Evolutionary conservation across 1,139 yeast species (phyloP).

Genomic region (Wickerhamiella pararugosa): DNA sequence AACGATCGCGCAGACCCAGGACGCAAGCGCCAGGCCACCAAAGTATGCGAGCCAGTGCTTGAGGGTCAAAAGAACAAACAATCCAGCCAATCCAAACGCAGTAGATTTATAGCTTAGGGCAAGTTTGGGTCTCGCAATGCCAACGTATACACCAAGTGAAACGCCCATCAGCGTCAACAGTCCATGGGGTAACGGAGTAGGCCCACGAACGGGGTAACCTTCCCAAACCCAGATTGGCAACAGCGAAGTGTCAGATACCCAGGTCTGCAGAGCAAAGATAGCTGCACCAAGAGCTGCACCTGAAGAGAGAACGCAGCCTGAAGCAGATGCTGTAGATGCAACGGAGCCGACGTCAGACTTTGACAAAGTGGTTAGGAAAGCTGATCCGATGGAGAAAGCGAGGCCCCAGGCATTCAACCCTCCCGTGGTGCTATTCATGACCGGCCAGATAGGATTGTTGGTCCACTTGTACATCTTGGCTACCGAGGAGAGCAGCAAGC

Average conservation of each 20-base stretch:
- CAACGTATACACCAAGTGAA: slow-evolving; percentile 41
- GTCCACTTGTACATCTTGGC: slow-evolving; percentile 65
- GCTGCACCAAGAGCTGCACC: slow-evolving; percentile 67
- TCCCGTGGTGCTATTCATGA: slow-evolving; percentile 72
- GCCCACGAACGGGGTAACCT: slow-evolving; percentile 79
- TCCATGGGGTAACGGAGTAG: slow-evolving; percentile 83
- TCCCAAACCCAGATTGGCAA: slow-evolving; percentile 88
- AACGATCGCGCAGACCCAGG: slow-evolving; percentile 45
- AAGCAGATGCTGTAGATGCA: slow-evolving; percentile 17
- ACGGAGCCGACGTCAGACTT: slow-evolving; percentile 6
- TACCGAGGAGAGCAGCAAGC: slow-evolving; percentile 57
- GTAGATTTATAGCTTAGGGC: slow-evolving; percentile 18
- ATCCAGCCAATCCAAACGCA: slow-evolving; percentile 35
- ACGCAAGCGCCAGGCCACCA: slow-evolving; percentile 56
- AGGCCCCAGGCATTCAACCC: slow-evolving; percentile 72
- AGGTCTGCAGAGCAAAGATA: slow-evolving; percentile 56
- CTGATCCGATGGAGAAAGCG: slow-evolving; percentile 42
- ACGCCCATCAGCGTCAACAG: slow-evolving; percentile 47
- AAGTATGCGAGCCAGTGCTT: slow-evolving; percentile 71
- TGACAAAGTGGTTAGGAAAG: slow-evolving; percentile 23
- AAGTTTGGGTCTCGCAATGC: slow-evolving; percentile 22
- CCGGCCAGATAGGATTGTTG: slow-evolving; percentile 94
- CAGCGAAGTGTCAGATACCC: slow-evolving; percentile 71
- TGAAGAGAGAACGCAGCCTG: slow-evolving; percentile 30
- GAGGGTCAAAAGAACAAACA: slow-evolving; percentile 34